phyloP scores from a whole-genome alignment of 768 basidiomycete species.

The Suillus tomentosus region DNA sequence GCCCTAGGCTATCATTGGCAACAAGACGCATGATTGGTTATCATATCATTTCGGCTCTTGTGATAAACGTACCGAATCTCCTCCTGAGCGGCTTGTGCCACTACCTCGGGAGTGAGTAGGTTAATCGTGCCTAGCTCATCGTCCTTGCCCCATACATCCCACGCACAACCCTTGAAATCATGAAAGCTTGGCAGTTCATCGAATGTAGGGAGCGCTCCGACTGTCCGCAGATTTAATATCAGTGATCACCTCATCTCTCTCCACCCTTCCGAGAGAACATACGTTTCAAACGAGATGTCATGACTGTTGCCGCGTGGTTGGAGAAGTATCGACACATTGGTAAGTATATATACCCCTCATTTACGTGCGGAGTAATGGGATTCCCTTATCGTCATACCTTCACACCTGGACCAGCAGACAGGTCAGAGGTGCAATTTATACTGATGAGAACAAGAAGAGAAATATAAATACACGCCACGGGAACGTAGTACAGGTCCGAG shows the following conservation, averaged over 20 bases:
- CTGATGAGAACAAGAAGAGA: conserved; percentile 12
- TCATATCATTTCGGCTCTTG: not conserved
- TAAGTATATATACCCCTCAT: conserved; percentile 10
- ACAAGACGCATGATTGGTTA: not conserved
- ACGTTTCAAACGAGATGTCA: conserved; percentile 20
- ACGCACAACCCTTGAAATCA: conserved; percentile 58
- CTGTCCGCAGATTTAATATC: not conserved
- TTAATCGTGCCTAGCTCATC: conserved; percentile 72
- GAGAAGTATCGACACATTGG: not conserved
- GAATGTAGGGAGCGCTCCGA: conserved; percentile 42
- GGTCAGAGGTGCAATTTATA: conserved; percentile 17
- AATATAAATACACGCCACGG: conserved; percentile 31
- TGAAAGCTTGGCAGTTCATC: conserved; percentile 49
- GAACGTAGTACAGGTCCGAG: conserved; percentile 12
- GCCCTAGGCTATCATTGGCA: conserved; percentile 34
- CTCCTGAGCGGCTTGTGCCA: conserved; percentile 55
- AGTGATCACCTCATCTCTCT: conserved; percentile 11
- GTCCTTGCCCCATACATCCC: conserved; percentile 66
- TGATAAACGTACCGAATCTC: conserved; percentile 52
- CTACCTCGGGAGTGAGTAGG: conserved; percentile 61
- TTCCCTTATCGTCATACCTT: conserved; percentile 4
- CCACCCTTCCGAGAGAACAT: conserved; percentile 18
- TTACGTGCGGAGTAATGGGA: not conserved
- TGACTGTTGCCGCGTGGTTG: conserved; percentile 12
- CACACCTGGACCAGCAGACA: conserved; percentile 17